Percentiles rank a stretch among this genome's conserved stretches.
phyloP scores from a whole-genome alignment of 805 yeast species.

The Nakazawaea pomicola region DNA sequence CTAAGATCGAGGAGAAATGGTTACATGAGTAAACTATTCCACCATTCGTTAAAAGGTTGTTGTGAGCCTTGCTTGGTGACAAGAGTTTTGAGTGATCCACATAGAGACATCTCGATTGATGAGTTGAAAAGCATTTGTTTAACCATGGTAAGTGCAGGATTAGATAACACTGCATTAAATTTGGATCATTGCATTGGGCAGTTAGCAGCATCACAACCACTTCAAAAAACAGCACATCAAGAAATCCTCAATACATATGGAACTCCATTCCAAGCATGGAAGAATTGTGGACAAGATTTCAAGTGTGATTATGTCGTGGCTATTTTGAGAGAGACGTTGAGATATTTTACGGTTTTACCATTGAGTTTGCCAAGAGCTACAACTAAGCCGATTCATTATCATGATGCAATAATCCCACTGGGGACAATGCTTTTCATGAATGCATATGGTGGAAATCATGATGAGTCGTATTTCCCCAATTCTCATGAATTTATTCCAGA shows the following conservation, averaged over 20 bases:
- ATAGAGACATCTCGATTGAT: conserved; percentile 22
- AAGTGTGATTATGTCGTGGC: conserved; percentile 51
- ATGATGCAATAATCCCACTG: conserved; percentile 41
- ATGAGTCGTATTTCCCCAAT: conserved; percentile 32
- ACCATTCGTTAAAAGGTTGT: conserved; percentile 15
- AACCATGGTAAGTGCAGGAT: conserved; percentile 76
- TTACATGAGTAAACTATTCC: conserved; percentile 39
- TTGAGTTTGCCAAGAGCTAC: conserved; percentile 60
- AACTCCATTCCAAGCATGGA: conserved; percentile 31
- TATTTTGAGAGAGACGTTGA: conserved; percentile 54
- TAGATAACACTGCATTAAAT: conserved; percentile 66
- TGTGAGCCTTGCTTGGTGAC: conserved; percentile 20
- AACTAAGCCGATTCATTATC: conserved; percentile 42
- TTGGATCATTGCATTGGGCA: conserved; percentile 59
- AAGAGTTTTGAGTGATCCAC: conserved; percentile 16
- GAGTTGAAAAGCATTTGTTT: conserved; percentile 60
- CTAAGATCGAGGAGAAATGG: conserved; percentile 39
- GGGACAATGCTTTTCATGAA: conserved; percentile 60
- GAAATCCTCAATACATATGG: conserved; percentile 34
- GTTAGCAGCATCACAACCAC: conserved; percentile 35
- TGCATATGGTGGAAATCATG: conserved; percentile 69
- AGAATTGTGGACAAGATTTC: conserved; percentile 21
- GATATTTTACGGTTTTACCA: conserved; percentile 64
- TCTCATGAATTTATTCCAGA: conserved; percentile 49
- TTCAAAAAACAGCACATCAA: conserved; percentile 40